Evolutionary conservation across 1,139 yeast species (phyloP).

Genomic region (Yamadazyma mexicana): DNA sequence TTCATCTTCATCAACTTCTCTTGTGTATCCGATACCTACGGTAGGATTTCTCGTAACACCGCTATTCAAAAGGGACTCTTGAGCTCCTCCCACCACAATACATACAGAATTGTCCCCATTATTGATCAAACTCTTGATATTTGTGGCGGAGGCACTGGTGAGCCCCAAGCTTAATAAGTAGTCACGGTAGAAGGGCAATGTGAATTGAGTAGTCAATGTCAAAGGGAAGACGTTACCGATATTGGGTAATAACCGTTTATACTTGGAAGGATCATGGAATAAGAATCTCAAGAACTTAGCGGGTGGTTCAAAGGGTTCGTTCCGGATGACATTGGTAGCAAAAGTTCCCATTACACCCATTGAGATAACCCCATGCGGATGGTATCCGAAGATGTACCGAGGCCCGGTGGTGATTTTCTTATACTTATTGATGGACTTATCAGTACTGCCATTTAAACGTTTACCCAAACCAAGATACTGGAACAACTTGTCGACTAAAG

Average conservation of each 20-base stretch:
- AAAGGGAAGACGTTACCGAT: constrained; percentile 70
- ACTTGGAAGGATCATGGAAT: constrained; percentile 43
- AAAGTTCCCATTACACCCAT: constrained; percentile 88
- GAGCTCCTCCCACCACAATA: constrained; percentile 94
- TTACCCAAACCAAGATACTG: constrained; percentile 40
- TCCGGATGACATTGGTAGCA: constrained; percentile 70
- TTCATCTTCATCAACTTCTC: constrained; percentile 17
- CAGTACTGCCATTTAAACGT: constrained; percentile 29
- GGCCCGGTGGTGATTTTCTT: constrained; percentile 59
- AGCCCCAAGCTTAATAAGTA: constrained; percentile 80
- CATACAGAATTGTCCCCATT: constrained; percentile 76
- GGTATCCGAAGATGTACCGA: constrained; percentile 86
- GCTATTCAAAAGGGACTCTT: constrained; percentile 68
- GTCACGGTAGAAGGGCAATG: constrained; percentile 86
- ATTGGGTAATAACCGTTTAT: constrained; percentile 71
- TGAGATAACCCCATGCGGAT: constrained; percentile 96
- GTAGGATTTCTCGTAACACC: constrained; percentile 36
- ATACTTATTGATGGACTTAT: constrained; percentile 13
- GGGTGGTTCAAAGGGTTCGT: constrained; percentile 46
- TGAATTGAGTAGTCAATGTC: constrained; percentile 82
- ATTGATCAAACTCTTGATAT: constrained; percentile 63
- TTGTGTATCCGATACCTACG: constrained; percentile 54
- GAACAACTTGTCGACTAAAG: constrained; percentile 38
- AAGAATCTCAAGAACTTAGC: constrained; percentile 54
- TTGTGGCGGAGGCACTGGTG: constrained; percentile 78